phyloP scores from a whole-genome alignment of 2,329 filamentous ascomycete genomes.

The Aspergillus arachidicola region DNA sequence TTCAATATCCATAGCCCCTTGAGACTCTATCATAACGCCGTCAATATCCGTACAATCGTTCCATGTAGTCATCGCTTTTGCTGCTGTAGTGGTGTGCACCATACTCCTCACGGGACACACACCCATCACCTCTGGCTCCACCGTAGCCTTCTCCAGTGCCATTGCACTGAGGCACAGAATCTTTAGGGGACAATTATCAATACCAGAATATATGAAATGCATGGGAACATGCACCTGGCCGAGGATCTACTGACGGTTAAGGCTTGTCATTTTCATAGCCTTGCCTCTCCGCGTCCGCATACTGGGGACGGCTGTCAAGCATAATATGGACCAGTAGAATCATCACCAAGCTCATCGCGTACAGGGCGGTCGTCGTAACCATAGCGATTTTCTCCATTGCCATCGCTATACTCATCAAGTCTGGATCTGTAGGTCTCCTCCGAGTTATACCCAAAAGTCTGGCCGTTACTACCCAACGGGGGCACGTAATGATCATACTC shows the following conservation, averaged over 20 bases:
- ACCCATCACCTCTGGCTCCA: slow-evolving; percentile 17
- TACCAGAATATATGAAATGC: slow-evolving; percentile 6
- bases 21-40: slow-evolving; percentile 20
- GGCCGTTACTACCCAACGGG: background rate
- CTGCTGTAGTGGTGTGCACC: slow-evolving; percentile 23
- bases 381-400: slow-evolving; percentile 1
- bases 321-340: slow-evolving; percentile 15
- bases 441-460: background rate
- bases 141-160: slow-evolving; percentile 19
- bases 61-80: slow-evolving; percentile 23
- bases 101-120: slow-evolving; percentile 12
- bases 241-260: slow-evolving; percentile 25
- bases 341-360: slow-evolving; percentile 10
- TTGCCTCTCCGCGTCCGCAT: slow-evolving; percentile 14
- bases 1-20: slow-evolving; percentile 25
- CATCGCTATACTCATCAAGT: slow-evolving; percentile 3
- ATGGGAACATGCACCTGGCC: background rate
- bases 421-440: background rate
- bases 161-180: slow-evolving; percentile 23
- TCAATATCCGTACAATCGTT: slow-evolving; percentile 25
- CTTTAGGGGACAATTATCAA: slow-evolving; percentile 20
- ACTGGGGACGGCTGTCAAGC: slow-evolving; percentile 19
- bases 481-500: background rate
- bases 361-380: background rate
- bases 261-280: slow-evolving; percentile 17